Conservation (phyloP, 2,329 filamentous ascomycete genomes). For the Trichophyton benhamiae region DNA sequence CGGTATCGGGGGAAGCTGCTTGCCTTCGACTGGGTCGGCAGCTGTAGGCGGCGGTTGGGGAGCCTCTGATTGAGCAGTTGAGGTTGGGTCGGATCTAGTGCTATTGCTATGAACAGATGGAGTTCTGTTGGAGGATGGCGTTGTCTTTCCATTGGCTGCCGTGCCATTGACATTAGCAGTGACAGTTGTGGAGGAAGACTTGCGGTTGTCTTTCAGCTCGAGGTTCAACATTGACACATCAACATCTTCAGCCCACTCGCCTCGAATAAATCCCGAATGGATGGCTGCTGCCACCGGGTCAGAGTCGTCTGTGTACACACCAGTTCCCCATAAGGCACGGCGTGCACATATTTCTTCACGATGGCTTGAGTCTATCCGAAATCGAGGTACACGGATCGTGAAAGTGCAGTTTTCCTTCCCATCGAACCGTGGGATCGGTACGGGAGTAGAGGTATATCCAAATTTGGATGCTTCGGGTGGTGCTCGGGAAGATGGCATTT, state of each 20-base stretch:
- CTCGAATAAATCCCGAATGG: constrained; percentile 82
- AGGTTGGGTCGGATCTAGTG: constrained; percentile 5
- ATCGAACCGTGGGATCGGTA: constrained; percentile 62
- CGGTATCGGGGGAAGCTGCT: constrained; percentile 34
- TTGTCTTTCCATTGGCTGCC: constrained; percentile 6
- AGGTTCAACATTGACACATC: constrained; percentile 55
- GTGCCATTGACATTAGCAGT: constrained; percentile 25
- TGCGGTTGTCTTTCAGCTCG: constrained; percentile 38
- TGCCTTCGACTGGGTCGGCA: constrained; percentile 12
- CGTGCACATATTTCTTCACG: constrained; percentile 74
- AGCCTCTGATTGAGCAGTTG: neutral
- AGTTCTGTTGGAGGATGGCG: constrained; percentile 6
- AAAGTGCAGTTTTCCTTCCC: constrained; percentile 80
- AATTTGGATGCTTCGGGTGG: constrained; percentile 41
- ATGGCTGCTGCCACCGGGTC: constrained; percentile 88
- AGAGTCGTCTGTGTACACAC: constrained; percentile 91
- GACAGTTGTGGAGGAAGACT: constrained; percentile 27
- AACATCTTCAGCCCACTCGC: constrained; percentile 71
- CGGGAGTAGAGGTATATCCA: constrained; percentile 49
- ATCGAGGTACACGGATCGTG: constrained; percentile 72
- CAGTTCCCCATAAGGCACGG: constrained; percentile 79
- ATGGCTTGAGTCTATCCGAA: constrained; percentile 56
- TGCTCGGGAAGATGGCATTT: constrained; percentile 32
- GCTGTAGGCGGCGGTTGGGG: neutral
- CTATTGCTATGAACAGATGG: constrained; percentile 1